Percentiles rank a stretch among this genome's conserved stretches.
Evolutionary conservation across 306 rosid genomes (phyloP).

Genomic region (Calophaca sinica): DNA sequence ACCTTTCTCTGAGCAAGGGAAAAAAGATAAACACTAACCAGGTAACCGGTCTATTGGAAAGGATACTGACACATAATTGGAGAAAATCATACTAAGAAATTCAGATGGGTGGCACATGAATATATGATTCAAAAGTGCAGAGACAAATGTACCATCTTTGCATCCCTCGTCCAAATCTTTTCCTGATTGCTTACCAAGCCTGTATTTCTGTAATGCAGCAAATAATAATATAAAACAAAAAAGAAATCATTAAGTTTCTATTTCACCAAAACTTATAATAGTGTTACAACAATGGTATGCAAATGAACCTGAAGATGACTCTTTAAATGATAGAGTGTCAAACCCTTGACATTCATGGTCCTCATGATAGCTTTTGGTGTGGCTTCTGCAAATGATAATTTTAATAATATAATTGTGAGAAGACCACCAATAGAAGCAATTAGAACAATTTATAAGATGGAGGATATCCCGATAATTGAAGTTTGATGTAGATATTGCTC

Average conservation of each 20-base stretch:
- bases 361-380: constrained; percentile 99
- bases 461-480: constrained; percentile 8
- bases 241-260: constrained; percentile 13
- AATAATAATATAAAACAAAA: constrained; percentile 9
- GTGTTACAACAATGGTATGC: not conserved
- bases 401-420: constrained; percentile 14
- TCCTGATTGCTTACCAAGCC: constrained; percentile 95
- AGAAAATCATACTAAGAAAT: constrained; percentile 2
- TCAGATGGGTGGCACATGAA: constrained; percentile 19
- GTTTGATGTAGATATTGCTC: not conserved
- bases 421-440: not conserved
- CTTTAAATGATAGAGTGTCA: constrained; percentile 94
- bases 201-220: constrained; percentile 77
- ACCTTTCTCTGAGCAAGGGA: constrained; percentile 21
- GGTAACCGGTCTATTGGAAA: constrained; percentile 15
- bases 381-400: constrained; percentile 76
- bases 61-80: not conserved
- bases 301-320: constrained; percentile 90
- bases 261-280: constrained; percentile 19
- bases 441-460: constrained; percentile 5
- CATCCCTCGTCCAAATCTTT: constrained; percentile 81
- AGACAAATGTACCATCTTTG: constrained; percentile 76
- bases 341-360: constrained; percentile 98
- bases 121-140: constrained; percentile 37
- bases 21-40: constrained; percentile 21